Evolutionary conservation across 805 yeast genomes (phyloP), one percentile per base, ranked within the genome.

Genomic region (Candida morakotiae): DNA sequence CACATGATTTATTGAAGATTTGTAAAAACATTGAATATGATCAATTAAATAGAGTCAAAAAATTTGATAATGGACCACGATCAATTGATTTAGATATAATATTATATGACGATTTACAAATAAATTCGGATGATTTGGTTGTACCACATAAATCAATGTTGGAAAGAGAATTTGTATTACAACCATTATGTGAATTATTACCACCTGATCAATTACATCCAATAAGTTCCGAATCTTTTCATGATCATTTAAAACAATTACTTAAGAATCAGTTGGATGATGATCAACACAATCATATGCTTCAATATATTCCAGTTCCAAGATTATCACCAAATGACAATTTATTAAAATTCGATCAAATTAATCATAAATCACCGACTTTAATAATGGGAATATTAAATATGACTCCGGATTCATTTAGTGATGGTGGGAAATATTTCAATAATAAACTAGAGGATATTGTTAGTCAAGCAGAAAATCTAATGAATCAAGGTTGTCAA

Each of bases 341-440:
- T 22, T 48, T 50, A 4, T 44, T 63, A 31, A 56, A 57, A 23
- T 71, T 73, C 47, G 83, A 79, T 49, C 65, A 72, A 2, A 43
- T 67, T 16, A 55, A 62, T 14, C 60, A 69, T 29, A 57, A 64
- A 4, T 54, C 67, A 5, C 63, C 62, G n/a, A 87, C 97, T 0
- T 60, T 70, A 35, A 55, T 88, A 30, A 93, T 93, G 98, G 93
- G 87, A 1, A 81, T 93, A 33, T 60, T 93, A 45, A 93, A 93
- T 51, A 73, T 83, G 15, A 93, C 98, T 0, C 96, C 97, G 0
- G 97, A 93, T 58, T 88, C 96, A 1, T 93, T 93, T 55, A 85
- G 95, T 30, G 98, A 93, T 58, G 98, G 96, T 2, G 87, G 93
- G 1, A 52, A 53, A 13, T 53, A 66, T 21, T 50, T 64, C 1